phyloP scores from a whole-genome alignment of 441 rosid species.

The Biscutella laevigata region DNA sequence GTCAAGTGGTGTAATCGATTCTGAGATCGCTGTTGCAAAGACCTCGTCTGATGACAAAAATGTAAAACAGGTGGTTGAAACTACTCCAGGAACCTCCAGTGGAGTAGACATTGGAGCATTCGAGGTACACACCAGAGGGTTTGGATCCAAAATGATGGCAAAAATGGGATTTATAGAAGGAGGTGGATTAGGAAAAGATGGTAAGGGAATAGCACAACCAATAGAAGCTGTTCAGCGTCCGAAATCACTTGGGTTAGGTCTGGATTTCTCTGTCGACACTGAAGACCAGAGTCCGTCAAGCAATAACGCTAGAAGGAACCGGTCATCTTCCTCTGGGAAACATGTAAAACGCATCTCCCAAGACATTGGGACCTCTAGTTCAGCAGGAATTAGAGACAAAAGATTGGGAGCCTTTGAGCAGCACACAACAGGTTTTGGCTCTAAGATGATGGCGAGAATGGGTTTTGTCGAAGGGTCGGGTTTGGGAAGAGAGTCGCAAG shows the following conservation, averaged over 20 bases:
- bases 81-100: constrained; percentile 23
- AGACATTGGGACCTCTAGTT: constrained; percentile 8
- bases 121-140: constrained; percentile 83
- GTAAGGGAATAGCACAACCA: constrained; percentile 70
- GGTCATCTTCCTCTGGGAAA: constrained; percentile 16
- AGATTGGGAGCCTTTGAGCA: constrained; percentile 62
- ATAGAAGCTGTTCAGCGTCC: constrained; percentile 79
- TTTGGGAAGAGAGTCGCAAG: constrained; percentile 72
- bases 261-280: constrained; percentile 33
- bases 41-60: constrained; percentile 24
- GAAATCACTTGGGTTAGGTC: constrained; percentile 82
- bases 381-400: constrained; percentile 22
- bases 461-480: constrained; percentile 82
- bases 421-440: constrained; percentile 90
- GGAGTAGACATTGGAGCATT: constrained; percentile 58
- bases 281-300: constrained; percentile 25
- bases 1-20: constrained; percentile 50
- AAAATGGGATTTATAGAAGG: constrained; percentile 89
- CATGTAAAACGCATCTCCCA: constrained; percentile 10
- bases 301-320: constrained; percentile 18
- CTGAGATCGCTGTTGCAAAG: constrained; percentile 35
- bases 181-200: constrained; percentile 78
- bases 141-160: constrained; percentile 97
- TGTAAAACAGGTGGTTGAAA: constrained; percentile 25
- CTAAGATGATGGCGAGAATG: constrained; percentile 88